phyloP scores from a whole-genome alignment of 345 rosid species.

The Acer saccharum region DNA sequence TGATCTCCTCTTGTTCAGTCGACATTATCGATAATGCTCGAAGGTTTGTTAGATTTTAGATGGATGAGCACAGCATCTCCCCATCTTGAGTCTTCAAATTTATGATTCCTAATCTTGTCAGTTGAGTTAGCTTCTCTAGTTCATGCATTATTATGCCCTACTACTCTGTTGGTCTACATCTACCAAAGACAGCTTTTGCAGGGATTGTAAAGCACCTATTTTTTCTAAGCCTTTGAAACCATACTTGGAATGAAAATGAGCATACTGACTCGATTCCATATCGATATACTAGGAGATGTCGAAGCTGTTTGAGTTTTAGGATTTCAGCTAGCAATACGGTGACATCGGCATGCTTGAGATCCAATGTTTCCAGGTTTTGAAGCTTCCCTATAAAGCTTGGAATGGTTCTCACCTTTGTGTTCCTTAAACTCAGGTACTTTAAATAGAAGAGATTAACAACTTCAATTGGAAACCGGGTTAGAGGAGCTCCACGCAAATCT shows the following conservation, averaged over 20 bases:
- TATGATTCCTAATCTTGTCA: conserved; percentile 40
- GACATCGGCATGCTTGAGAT: conserved; percentile 45
- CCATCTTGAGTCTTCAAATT: conserved; percentile 43
- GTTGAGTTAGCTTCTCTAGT: conserved; percentile 39
- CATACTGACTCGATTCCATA: conserved; percentile 33
- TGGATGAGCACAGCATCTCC: conserved; percentile 31
- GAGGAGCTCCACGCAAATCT: conserved; percentile 37
- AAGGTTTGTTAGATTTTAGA: conserved; percentile 30
- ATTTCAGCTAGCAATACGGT: conserved; percentile 38
- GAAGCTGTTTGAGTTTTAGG: conserved; percentile 38
- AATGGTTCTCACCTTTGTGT: conserved; percentile 31
- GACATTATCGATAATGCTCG: conserved; percentile 29
- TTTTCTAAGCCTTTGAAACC: conserved; percentile 32
- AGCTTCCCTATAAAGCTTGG: conserved; percentile 45
- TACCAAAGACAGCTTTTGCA: conserved; percentile 42
- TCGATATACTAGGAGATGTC: conserved; percentile 39
- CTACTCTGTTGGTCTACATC: conserved; percentile 32
- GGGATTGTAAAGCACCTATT: conserved; percentile 33
- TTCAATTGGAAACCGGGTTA: conserved; percentile 38
- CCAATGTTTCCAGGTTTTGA: conserved; percentile 44
- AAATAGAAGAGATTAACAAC: conserved; percentile 27
- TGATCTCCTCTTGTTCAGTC: conserved; percentile 19
- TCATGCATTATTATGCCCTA: conserved; percentile 22
- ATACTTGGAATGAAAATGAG: conserved; percentile 21
- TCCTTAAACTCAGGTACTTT: conserved; percentile 41